Evolutionary conservation across 768 basidiomycete genomes (phyloP).

Genomic region (Infundibulicybe gibba): DNA sequence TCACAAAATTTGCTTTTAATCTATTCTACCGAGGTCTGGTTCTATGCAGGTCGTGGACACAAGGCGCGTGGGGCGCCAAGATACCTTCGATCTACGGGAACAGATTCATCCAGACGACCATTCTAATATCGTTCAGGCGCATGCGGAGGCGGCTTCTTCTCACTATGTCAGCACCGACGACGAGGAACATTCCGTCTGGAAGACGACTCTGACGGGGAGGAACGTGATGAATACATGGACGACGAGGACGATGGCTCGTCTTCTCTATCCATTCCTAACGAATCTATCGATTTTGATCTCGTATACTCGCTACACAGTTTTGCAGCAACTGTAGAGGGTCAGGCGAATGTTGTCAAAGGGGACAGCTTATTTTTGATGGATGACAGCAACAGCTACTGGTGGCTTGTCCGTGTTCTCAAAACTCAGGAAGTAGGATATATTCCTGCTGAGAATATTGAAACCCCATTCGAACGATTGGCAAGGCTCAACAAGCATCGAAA

Average conservation of each 20-base stretch:
- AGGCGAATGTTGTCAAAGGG: constrained; percentile 98
- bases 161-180: constrained; percentile 45
- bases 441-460: constrained; percentile 99
- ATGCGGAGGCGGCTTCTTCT: constrained; percentile 36
- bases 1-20: too few relatives aligned
- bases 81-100: constrained; percentile 72
- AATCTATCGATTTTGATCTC: constrained; percentile 90
- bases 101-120: constrained; percentile 52
- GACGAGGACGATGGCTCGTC: constrained; percentile 80
- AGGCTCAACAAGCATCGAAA: constrained; percentile 96
- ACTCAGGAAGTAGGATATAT: constrained; percentile 99
- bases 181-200: constrained; percentile 86
- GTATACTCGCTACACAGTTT: constrained; percentile 96
- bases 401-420: constrained; percentile 97
- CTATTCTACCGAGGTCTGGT: background rate
- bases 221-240: constrained; percentile 65
- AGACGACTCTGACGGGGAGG: constrained; percentile 77
- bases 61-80: constrained; percentile 35
- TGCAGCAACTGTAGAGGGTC: constrained; percentile 96
- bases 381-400: constrained; percentile 99
- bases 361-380: constrained; percentile 96
- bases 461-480: constrained; percentile 93
- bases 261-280: constrained; percentile 83
- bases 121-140: constrained; percentile 28
- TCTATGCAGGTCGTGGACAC: constrained; percentile 20